phyloP scores from a whole-genome alignment of 768 basidiomycete species.

The Lentinula boryana region DNA sequence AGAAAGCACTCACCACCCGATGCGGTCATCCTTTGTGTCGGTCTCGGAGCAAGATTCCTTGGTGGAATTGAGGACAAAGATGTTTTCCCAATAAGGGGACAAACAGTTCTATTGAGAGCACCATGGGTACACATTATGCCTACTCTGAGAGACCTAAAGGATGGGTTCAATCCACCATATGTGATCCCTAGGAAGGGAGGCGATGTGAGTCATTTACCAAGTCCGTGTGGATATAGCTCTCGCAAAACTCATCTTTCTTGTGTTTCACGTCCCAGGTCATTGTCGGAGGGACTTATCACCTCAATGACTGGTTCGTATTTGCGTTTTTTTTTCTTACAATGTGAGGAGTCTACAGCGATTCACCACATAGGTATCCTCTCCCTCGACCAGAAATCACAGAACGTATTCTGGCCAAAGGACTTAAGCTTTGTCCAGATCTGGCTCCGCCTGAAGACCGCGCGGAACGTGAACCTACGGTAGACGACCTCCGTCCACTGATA shows the following conservation, averaged over 20 bases:
- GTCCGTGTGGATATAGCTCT: background rate
- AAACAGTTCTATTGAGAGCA: constrained; percentile 72
- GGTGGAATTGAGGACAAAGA: constrained; percentile 76
- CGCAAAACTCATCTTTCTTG: background rate
- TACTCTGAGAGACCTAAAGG: constrained; percentile 21
- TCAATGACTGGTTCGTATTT: background rate
- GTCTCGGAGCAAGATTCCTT: constrained; percentile 67
- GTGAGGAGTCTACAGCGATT: constrained; percentile 47
- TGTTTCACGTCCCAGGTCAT: constrained; percentile 32
- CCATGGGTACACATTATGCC: constrained; percentile 59
- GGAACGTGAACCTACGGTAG: constrained; percentile 36
- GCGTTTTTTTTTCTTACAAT: background rate
- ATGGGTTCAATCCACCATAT: constrained; percentile 46
- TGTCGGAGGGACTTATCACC: constrained; percentile 1
- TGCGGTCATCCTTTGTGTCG: constrained; percentile 66
- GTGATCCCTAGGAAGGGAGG: constrained; percentile 59
- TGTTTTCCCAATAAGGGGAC: constrained; percentile 77
- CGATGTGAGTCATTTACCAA: constrained; percentile 27
- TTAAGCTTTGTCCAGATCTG: constrained; percentile 51
- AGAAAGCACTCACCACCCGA: constrained; percentile 27
- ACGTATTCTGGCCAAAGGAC: constrained; percentile 47
- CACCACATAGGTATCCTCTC: constrained; percentile 46
- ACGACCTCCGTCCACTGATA: constrained; percentile 43
- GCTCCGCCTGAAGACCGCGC: constrained; percentile 48
- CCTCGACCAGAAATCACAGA: constrained; percentile 58